These are phyloP conservation scores for Populus simonii DNA, from an alignment of 345 rosid species.

Conservation along the genomic window DNA sequence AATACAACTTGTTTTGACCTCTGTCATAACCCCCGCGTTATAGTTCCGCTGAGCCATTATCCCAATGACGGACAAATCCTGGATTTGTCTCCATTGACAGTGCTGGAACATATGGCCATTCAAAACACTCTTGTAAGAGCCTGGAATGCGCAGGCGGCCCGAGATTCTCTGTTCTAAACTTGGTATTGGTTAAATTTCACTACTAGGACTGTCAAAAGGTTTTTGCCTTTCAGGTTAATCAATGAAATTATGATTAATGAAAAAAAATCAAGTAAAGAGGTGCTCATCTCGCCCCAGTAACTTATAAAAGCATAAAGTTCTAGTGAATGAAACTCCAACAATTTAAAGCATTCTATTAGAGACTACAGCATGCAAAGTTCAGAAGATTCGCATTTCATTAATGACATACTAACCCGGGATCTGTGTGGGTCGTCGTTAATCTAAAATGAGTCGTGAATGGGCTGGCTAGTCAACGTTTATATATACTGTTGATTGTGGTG, in stretches of 20 bases:
- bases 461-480: background rate
- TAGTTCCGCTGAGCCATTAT: constrained; percentile 16
- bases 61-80: constrained; percentile 2
- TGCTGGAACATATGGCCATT: background rate
- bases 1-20: background rate
- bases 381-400: background rate
- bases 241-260: too few relatives aligned
- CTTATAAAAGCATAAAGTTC: background rate
- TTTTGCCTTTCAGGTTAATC: too few relatives aligned
- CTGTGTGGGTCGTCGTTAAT: background rate
- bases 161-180: too few relatives aligned
- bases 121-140: too few relatives aligned
- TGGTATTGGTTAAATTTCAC: too few relatives aligned
- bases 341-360: background rate
- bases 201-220: too few relatives aligned
- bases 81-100: too few relatives aligned
- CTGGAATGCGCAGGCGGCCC: too few relatives aligned
- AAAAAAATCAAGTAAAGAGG: background rate
- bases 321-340: background rate
- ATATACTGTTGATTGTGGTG: too few relatives aligned
- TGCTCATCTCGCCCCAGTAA: background rate
- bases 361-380: background rate
- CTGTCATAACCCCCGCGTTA: constrained; percentile 1
- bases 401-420: constrained; percentile 4
- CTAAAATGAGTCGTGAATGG: background rate